Percentiles rank a stretch among this genome's conserved stretches.
These are phyloP conservation scores for Backusella sp. DNA, from an alignment of 192 early-diverging fungal genomes.

Conservation along the genomic window DNA sequence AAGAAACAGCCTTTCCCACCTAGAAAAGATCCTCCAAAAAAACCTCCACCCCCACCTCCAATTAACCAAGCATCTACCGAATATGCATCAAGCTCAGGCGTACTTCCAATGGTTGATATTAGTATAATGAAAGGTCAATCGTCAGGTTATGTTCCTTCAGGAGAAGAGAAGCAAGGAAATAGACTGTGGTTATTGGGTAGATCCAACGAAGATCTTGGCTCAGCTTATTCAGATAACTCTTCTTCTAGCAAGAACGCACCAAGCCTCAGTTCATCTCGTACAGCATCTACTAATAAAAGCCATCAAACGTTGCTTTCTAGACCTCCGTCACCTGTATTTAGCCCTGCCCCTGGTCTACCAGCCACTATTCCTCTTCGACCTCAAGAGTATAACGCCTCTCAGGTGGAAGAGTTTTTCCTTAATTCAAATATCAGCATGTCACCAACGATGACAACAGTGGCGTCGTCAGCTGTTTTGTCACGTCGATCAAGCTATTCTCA, in stretches of 20 bases:
- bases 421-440: constrained; percentile 11
- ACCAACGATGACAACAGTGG: constrained; percentile 22
- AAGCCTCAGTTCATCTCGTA: constrained; percentile 26
- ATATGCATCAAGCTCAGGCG: constrained; percentile 7
- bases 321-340: constrained; percentile 31
- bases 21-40: neutral
- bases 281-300: constrained; percentile 17
- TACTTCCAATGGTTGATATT: constrained; percentile 10
- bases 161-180: constrained; percentile 13
- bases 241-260: constrained; percentile 18
- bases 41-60: neutral
- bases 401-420: constrained; percentile 22
- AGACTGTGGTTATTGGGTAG: neutral
- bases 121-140: neutral
- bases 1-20: neutral
- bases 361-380: constrained; percentile 20
- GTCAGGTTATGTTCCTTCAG: neutral
- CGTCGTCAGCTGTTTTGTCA: constrained; percentile 27
- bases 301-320: constrained; percentile 16
- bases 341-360: constrained; percentile 29
- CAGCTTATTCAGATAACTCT: constrained; percentile 20
- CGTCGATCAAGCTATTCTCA: constrained; percentile 10
- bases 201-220: constrained; percentile 10
- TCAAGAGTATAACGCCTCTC: constrained; percentile 10
- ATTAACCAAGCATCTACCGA: neutral